Evolutionary conservation across 2,329 filamentous ascomycete genomes (phyloP).

Genomic region (Nothophoma quercina): DNA sequence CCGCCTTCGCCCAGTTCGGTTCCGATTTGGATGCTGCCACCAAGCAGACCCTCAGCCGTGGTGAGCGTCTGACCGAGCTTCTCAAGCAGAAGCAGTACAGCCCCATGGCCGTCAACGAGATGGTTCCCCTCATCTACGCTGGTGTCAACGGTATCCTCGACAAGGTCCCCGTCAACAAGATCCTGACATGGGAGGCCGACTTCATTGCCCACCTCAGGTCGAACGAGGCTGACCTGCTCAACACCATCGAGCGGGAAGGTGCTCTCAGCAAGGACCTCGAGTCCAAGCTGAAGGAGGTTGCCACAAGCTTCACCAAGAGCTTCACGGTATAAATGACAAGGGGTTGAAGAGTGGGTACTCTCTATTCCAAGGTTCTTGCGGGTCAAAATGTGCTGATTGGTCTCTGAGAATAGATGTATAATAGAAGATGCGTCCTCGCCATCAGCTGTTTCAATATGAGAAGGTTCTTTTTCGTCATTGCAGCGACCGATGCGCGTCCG

Average conservation of each 20-base stretch:
- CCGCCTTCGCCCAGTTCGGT: slow-evolving; percentile 99
- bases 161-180: slow-evolving; percentile 85
- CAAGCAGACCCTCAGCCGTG: slow-evolving; percentile 97
- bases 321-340: slow-evolving; percentile 63
- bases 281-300: slow-evolving; percentile 79
- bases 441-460: slow-evolving; percentile 51
- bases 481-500: slow-evolving; percentile 17
- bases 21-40: slow-evolving; percentile 98
- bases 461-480: slow-evolving; percentile 41
- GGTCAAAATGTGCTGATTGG: slow-evolving; percentile 50
- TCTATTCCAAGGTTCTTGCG: slow-evolving; percentile 45
- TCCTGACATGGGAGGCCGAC: slow-evolving; percentile 92
- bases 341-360: slow-evolving; percentile 47
- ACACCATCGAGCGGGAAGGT: slow-evolving; percentile 94
- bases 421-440: slow-evolving; percentile 51
- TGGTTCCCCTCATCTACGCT: slow-evolving; percentile 99
- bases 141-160: slow-evolving; percentile 99
- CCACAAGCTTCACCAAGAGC: slow-evolving; percentile 88
- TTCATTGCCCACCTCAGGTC: slow-evolving; percentile 91
- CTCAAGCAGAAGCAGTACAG: slow-evolving; percentile 99
- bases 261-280: slow-evolving; percentile 94
- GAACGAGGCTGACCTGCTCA: slow-evolving; percentile 84
- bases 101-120: slow-evolving; percentile 98
- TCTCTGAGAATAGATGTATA: slow-evolving; percentile 50
- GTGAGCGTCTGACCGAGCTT: slow-evolving; percentile 98